Evolutionary conservation across 805 yeast species (phyloP), one percentile per base, ranked within the genome.

Genomic region (Candida silvatica): DNA sequence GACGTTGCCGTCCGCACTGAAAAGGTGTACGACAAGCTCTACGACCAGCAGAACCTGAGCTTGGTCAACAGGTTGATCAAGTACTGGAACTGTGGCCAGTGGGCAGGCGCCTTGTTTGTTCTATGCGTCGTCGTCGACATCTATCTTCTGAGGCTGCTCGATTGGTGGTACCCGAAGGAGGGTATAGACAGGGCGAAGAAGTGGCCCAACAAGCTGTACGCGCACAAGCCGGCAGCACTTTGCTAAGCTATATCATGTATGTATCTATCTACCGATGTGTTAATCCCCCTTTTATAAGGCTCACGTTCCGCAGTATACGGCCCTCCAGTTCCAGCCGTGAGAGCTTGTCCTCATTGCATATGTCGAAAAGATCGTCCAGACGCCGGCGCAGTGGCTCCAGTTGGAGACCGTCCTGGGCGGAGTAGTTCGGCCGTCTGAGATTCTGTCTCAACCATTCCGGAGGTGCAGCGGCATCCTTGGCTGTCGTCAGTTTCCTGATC

Each of bases 1-100:
- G 82, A 88, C 49, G 82, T 92, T 16, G 97, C 98, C 0, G 59
- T 60, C 32, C 63, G 98, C 31, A 92, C 98, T 0, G 94, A 85
- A 47, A 62, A 60, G 14, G 96, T 92, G 4, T 92, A 92, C 58
- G 64, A 76, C 32, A 59, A 71, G 3, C 54, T 60, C 11, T 37
- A 38, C 15, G 27, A 35, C 11, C 45, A 44, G n/a, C 44, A 44
- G 6, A 36, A 46, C 16, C 31, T 46, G 7, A 65, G 72, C 31
- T 59, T 84, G 40, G 45, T 79, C 6, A 67, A 65, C 20, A 67
- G 90, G 45, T 56, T 90, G 24, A 67, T 66, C 40, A 71, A 76
- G 36, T 78, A 77, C 46, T 80, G 82, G 51, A 66, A 67, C 29
- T 74, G 86, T 50, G 88, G 88, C 0, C 69, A 79, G 1, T 80